Evolutionary conservation across 148 eudicot genomes (phyloP).

Genomic region (Agrostemma githago): DNA sequence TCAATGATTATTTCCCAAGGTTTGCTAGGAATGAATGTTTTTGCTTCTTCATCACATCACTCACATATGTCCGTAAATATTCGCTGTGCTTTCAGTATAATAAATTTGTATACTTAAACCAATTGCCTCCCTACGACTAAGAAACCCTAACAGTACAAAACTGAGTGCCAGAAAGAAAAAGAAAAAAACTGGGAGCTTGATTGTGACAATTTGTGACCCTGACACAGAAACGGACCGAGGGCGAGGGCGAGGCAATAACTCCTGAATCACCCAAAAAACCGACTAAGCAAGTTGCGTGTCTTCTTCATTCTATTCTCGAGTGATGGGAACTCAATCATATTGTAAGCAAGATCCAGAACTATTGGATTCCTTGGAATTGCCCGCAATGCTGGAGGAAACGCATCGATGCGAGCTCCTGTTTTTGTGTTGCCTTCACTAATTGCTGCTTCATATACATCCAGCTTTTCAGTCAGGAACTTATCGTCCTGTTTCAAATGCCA

Average conservation of each 20-base stretch:
- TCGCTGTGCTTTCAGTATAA: neutral
- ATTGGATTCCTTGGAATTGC: constrained; percentile 74
- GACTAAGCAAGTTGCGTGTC: constrained; percentile 62
- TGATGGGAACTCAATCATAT: constrained; percentile 74
- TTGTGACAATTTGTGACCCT: neutral
- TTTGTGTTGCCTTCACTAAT: constrained; percentile 59
- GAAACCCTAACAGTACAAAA: constrained; percentile 16
- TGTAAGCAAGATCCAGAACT: constrained; percentile 75
- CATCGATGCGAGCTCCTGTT: constrained; percentile 55
- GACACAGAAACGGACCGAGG: neutral
- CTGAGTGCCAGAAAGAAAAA: neutral
- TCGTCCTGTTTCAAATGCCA: constrained; percentile 37
- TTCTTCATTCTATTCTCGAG: constrained; percentile 82
- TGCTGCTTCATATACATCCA: constrained; percentile 73
- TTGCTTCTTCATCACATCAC: no score
- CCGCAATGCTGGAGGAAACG: constrained; percentile 73
- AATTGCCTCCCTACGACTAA: neutral
- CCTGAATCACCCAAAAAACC: constrained; percentile 65
- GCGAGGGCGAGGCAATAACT: neutral
- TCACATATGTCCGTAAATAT: no score
- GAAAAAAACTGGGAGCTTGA: neutral
- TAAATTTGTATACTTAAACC: neutral
- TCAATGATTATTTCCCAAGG: no score
- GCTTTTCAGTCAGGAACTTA: constrained; percentile 66
- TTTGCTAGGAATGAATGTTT: no score